Conservation (phyloP, 2,329 filamentous ascomycete species). For the Penicillium freii region DNA sequence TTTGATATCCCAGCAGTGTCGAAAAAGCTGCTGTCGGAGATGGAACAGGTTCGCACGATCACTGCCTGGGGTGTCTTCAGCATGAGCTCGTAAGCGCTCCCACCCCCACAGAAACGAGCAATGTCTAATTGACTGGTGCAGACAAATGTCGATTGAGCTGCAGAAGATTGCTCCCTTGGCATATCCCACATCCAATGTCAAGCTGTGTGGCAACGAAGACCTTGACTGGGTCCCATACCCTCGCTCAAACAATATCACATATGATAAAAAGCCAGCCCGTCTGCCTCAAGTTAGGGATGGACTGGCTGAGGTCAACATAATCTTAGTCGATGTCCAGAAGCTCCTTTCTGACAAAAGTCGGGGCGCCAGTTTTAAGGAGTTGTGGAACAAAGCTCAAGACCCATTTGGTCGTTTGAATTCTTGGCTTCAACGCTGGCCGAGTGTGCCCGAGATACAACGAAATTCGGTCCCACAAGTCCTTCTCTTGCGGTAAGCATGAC, state of each 20-base stretch:
- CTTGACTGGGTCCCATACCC: constrained; percentile 36
- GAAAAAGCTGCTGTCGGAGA: constrained; percentile 16
- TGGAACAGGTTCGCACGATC: constrained; percentile 23
- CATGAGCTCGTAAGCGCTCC: constrained; percentile 29
- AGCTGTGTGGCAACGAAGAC: constrained; percentile 16
- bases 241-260: constrained; percentile 30
- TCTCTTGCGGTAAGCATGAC: constrained; percentile 29
- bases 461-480: constrained; percentile 29
- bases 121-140: constrained; percentile 17
- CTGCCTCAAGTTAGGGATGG: constrained; percentile 27
- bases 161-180: constrained; percentile 21
- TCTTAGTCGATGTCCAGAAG: constrained; percentile 25
- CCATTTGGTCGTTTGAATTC: constrained; percentile 24
- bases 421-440: constrained; percentile 26
- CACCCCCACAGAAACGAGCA: not conserved
- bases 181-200: constrained; percentile 19
- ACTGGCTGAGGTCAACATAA: constrained; percentile 23
- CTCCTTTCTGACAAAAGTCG: constrained; percentile 23
- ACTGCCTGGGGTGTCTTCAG: constrained; percentile 35
- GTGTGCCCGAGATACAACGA: constrained; percentile 15
- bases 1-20: constrained; percentile 20
- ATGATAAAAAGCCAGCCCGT: constrained; percentile 24
- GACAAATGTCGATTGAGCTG: constrained; percentile 31
- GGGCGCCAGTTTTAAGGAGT: constrained; percentile 9
- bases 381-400: constrained; percentile 19